Conservation (phyloP, 2,329 filamentous ascomycete species). For the Colletotrichum sojae region DNA sequence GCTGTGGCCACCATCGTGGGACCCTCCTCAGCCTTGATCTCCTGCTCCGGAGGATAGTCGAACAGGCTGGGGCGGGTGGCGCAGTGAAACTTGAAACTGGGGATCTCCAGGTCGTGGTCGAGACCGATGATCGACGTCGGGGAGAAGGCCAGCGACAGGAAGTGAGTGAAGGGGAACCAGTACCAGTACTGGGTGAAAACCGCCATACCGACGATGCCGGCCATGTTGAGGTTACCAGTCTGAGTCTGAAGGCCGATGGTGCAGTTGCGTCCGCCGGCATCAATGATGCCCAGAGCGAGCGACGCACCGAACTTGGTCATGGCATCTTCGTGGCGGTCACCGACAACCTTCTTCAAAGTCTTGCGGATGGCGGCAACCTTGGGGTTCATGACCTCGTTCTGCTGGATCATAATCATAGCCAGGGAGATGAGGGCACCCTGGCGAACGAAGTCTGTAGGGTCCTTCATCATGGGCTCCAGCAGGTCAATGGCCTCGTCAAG, state of each 20-base stretch:
- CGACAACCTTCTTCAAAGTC: slow-evolving; percentile 92
- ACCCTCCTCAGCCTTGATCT: slow-evolving; percentile 94
- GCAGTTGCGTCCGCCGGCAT: slow-evolving; percentile 97
- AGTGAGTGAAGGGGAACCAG: slow-evolving; percentile 99
- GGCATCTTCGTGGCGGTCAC: slow-evolving; percentile 96
- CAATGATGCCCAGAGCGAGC: slow-evolving; percentile 95
- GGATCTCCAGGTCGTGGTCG: slow-evolving; percentile 93
- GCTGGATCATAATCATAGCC: slow-evolving; percentile 99
- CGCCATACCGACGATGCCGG: slow-evolving; percentile 96
- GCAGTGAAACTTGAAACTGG: slow-evolving; percentile 95
- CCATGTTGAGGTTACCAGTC: slow-evolving; percentile 98
- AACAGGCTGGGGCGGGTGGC: slow-evolving; percentile 95
- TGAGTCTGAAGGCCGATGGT: slow-evolving; percentile 98
- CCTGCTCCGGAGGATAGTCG: slow-evolving; percentile 97
- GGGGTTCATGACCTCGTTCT: slow-evolving; percentile 98
- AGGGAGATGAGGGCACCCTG: slow-evolving; percentile 95
- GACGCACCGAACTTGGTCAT: slow-evolving; percentile 99
- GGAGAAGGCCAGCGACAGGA: slow-evolving; percentile 95
- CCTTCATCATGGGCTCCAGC: slow-evolving; percentile 99
- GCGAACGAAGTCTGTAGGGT: slow-evolving; percentile 97
- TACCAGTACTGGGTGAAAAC: slow-evolving; percentile 99
- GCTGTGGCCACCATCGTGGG: slow-evolving; percentile 96
- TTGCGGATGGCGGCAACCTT: slow-evolving; percentile 94
- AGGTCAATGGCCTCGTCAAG: slow-evolving; percentile 97
- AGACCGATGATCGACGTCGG: slow-evolving; percentile 96